Conservation (phyloP, 495 filamentous ascomycete genomes). For the Melanomma pulvis-pyrius region DNA sequence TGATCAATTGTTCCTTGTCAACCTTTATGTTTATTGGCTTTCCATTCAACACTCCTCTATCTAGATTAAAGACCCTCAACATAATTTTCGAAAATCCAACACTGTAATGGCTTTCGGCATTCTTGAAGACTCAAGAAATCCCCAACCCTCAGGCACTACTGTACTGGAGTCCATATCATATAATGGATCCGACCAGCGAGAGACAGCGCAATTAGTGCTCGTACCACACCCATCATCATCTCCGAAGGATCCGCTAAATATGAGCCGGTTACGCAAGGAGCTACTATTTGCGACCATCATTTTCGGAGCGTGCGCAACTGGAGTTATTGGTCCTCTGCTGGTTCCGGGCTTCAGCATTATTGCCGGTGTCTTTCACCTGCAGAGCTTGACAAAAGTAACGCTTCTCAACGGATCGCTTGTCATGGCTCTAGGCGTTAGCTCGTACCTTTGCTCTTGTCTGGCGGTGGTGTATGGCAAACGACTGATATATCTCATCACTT, state of each 20-base stretch:
- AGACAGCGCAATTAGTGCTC: neutral
- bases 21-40: too few species aligned
- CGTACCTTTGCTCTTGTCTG: neutral
- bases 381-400: neutral
- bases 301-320: neutral
- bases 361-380: neutral
- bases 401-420: neutral
- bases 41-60: too few species aligned
- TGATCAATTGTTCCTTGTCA: too few species aligned
- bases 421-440: neutral
- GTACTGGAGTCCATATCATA: neutral
- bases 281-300: neutral
- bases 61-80: neutral
- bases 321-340: neutral
- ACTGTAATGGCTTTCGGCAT: neutral
- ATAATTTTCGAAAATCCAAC: neutral
- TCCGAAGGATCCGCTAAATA: neutral
- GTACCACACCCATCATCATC: neutral
- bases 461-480: neutral
- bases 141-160: neutral
- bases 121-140: neutral
- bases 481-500: neutral
- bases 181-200: neutral
- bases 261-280: neutral
- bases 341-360: neutral